Evolutionary conservation across 2,329 filamentous ascomycete genomes (phyloP), one percentile per base, ranked within the genome.

Genomic region (Scleromitrula shiraiana): DNA sequence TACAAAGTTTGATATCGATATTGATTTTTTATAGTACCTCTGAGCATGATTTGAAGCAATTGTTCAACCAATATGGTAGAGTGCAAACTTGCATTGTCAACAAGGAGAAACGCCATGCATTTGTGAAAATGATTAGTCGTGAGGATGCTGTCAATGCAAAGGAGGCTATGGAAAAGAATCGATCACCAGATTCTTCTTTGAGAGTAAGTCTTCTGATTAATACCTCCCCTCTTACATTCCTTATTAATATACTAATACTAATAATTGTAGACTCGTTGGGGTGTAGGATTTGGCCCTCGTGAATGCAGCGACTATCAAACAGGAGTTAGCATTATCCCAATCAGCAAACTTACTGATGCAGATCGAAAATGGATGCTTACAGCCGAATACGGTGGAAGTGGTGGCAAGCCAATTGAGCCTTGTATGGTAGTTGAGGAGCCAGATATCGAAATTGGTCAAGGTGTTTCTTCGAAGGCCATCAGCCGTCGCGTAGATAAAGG

Each of bases 81-180:
- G 93, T 98, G 4, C 93, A 98, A 67, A 96, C 91, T 1, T 97
- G 91, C 68, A 98, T 98, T 56, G 90, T 96, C 57, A 97, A 98
- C 70, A 85, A 88, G 62, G 93, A 98, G 63, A 98, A 97, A 70
- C 86, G 93, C 15, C 93, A 98, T 67, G 93, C 93, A 5, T 98
- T 98, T 65, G 91, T 98, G 62, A 98, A 98, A 70, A 98, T 98
- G 93, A 78, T 93, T 57, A 93, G 80, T 54, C 88, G 94, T 30
- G 76, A 80, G 53, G 88, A 95, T 66, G 91, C 93, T 12, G 77
- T 95, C 50, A 72, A 67, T 53, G 93, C 93, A 42, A 94, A 94
- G 64, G 79, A 85, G 30, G 87, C 82, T 43, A 95, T 97, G 82
- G 90, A 96, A 65, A 82, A 81, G 44, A 79, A 81, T 52, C 80